Evolutionary conservation across 2,329 filamentous ascomycete species (phyloP), one percentile per base, ranked within the genome.

Genomic region (Lachnellula subtilissima): DNA sequence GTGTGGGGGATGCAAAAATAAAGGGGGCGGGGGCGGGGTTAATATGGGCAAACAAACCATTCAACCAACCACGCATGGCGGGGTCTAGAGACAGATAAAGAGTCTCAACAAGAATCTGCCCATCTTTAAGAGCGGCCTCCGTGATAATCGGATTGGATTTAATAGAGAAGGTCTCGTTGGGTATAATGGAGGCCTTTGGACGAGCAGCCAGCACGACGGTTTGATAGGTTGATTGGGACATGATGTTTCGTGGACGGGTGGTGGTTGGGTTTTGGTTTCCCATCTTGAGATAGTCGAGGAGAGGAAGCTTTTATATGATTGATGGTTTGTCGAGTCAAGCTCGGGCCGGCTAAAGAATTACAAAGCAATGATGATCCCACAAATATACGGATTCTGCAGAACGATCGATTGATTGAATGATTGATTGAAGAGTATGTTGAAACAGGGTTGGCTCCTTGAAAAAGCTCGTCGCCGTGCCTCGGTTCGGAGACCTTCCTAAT

Each of bases 1-100:
- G 49, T 60, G 50, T 25, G 12, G 19, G 19, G 7, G 35, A 25
- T 35, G 22, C 22, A 22, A 17, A 28, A 14, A 52, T 36, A 51
- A 54, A 19, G 50, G 9, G 19, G 23, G 32, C 25, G 25, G 25
- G 25, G 6, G 25, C 6, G 25, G 25, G 25, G 25, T 7, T 25
- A 5, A 25, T 3, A 5, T 25, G 25, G 25, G 25, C 25, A 25
- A 62, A 81, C 25, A 25, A 62, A 81, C 78, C 78, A 60, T 81
- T 86, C 19, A 91, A 72, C 85, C 85, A 89, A 56, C 83, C 83
- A 64, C 87, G 80, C 86, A 89, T 89, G n/a, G 87, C 86, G 1
- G 87, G 87, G 71, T 90, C 87, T 40, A 90, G 76, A 9, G 83
- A 86, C 46, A 89, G 76, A 66, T 89, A 89, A 57, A 87, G 71